Evolutionary conservation across 805 yeast genomes (phyloP), one percentile per base, ranked within the genome.

Genomic region (Wickerhamiella shivajii): DNA sequence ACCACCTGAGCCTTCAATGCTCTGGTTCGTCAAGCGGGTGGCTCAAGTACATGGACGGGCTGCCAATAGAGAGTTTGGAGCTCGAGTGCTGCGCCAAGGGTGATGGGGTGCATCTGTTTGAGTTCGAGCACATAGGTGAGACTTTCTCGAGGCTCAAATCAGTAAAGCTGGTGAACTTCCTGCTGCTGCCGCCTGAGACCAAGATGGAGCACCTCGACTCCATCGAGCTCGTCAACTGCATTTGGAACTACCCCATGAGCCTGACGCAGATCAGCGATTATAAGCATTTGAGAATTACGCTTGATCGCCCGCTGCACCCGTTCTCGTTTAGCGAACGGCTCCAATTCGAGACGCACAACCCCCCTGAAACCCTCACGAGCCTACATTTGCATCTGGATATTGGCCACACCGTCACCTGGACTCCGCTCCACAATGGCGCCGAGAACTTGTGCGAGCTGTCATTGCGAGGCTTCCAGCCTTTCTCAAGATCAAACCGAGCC

Each of bases 1-100:
- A 24, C 3, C 8, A 12, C 6, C 28, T 37, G n/a, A 13, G n/a
- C 5, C 25, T 41, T n/a, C 17, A 20, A 14, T 35, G 39, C 26
- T 22, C 22, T 3, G 12, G 40, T 3, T 29, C 33, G n/a, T 39
- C 41, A 8, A 33, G 42, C 2, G 50, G 43, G 4, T 45, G 50
- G 50, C 39, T 45, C 24, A 43, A 44, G 17, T 45, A 44, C 28
- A 26, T 43, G 1, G 34, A 22, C 11, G 29, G 26, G 7, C 40
- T 43, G 2, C 34, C 36, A 10, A 16, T 20, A 3, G 27, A 28
- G 3, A 14, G 30, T 2, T 15, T 15, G 26, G 13, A 11, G 4
- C 28, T 45, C 12, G 24, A 27, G 5, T 28, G 38, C 8, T 21
- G 22, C 4, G 31, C 31, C 9, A 10, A 18, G 9, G 34, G 34